Conservation (phyloP, 257 asterid species). For the Paraleonurus japonicus region DNA sequence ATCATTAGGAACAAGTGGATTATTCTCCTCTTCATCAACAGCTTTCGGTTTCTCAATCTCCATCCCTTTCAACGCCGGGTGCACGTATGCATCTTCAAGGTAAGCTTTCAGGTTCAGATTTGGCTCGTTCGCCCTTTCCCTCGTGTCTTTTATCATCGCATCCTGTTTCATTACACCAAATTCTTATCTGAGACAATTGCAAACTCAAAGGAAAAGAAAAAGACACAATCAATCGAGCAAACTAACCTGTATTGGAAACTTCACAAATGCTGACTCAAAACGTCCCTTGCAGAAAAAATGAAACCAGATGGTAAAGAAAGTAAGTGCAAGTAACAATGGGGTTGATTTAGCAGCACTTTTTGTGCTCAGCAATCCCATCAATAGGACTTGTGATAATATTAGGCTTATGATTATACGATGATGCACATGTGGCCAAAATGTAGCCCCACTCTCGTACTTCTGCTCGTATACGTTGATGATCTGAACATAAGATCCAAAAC, state of each 20-base stretch:
- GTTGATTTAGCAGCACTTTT: conserved; percentile 53
- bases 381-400: conserved; percentile 64
- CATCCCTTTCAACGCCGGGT: conserved; percentile 50
- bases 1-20: conserved; percentile 48
- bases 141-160: conserved; percentile 53
- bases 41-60: conserved; percentile 33
- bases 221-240: neutral
- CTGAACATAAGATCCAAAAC: conserved; percentile 35
- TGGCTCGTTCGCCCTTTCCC: conserved; percentile 59
- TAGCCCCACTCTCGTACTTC: conserved; percentile 90
- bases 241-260: conserved; percentile 74
- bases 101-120: conserved; percentile 47
- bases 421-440: conserved; percentile 91
- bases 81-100: conserved; percentile 52
- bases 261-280: conserved; percentile 65
- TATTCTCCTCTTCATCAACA: conserved; percentile 49
- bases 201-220: neutral
- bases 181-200: neutral
- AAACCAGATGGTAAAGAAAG: conserved; percentile 78
- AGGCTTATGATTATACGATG: conserved; percentile 62
- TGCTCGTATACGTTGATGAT: conserved; percentile 88
- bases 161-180: conserved; percentile 39
- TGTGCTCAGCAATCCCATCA: conserved; percentile 78
- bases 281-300: conserved; percentile 69
- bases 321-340: conserved; percentile 58